Base-by-base conservation (phyloP, 2,329 filamentous ascomycete genomes). In the Cercospora sp. region DNA sequence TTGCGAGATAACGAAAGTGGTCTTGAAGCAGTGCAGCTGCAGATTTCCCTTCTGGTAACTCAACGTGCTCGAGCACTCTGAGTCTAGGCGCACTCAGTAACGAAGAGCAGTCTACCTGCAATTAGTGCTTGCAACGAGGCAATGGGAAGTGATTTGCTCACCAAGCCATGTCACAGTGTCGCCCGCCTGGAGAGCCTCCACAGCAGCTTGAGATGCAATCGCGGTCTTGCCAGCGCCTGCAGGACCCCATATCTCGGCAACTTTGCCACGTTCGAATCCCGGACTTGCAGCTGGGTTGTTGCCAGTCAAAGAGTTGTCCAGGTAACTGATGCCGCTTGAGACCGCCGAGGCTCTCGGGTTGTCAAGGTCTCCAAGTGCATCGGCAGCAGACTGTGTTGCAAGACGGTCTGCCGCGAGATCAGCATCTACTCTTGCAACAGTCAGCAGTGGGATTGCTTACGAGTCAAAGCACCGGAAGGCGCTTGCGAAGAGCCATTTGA, bases 161-260 rank as follows among this genome's bases (percentile, higher is more conserved):
- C 62, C 62, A 10, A 97, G 87, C 93, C 93, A 97, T 55, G 94
- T 85, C 62, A 94, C 92, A 69, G 84, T 83, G 45, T 86, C 81
- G 58, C 87, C 87, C 68, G 84, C 82, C 63, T 80, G 81, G 60
- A 97, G 79, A 18, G 88, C 87, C 77, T 86, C 88, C 12, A 86
- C 85, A 7, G 68, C 65, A 63, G 63, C 65, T 31, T 69, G 51
- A 36, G 63, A 23, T 91, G 90, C 91, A 73, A 97, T 82, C 12
- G 90, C 85, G 3, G 93, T 97, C 83, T 97, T 97, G 31, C 94
- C 94, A 28, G 87, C 87, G 1, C 93, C 94, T 8, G 92, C 90
- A 10, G 94, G 93, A 0, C 94, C 94, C 86, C 92, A 97, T 60
- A 97, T 82, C 79, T 98, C 94, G 3, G 91, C 91, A 51, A 97